Evolutionary conservation across 768 basidiomycete genomes (phyloP), one percentile per base, ranked within the genome.

Genomic region (Mycena leptocephala): DNA sequence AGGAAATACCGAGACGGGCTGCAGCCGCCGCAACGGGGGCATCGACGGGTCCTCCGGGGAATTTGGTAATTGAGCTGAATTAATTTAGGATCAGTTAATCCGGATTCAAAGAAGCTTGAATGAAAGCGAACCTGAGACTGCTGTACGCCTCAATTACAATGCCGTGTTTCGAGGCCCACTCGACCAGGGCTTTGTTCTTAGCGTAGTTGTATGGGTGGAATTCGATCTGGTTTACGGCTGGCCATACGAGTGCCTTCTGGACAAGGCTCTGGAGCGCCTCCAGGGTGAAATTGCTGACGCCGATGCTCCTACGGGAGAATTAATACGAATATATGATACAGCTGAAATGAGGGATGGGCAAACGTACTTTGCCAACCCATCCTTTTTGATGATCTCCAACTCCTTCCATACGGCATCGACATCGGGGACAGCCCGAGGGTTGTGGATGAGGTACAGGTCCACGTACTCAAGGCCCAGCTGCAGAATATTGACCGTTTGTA

Each of bases 171-270:
- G 81, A 79, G 64, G 85, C 83, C 79, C 82, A 90, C 43, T 87
- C 87, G 37, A 92, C 77, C 1, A 89, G 79, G 5, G 82, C 82
- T 70, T 87, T 87, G 72, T 86, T 84, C 63, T 84, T 74, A 1
- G 84, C 81, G 76, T 88, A 88, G 76, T 90, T 90, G 81, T 92
- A 92, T 6, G 91, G 90, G 77, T 90, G 88, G 67, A 91, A 82
- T 26, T 79, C 76, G 41, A 91, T 88, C 87, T 90, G 76, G 56
- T 74, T 75, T 51, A 77, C 76, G 6, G 72, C 88, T 0, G 89
- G 88, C 67, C 82, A 83, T 72, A 87, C 82, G 70, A 82, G 88
- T 83, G 82, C 56, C 83, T 75, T 75, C 83, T 87, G 32, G 86
- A 85, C 37, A 85, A 89, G 75, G 88, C 76, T 73, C 90, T 89